Evolutionary conservation across 768 basidiomycete genomes (phyloP).

Genomic region (Suillus plorans): DNA sequence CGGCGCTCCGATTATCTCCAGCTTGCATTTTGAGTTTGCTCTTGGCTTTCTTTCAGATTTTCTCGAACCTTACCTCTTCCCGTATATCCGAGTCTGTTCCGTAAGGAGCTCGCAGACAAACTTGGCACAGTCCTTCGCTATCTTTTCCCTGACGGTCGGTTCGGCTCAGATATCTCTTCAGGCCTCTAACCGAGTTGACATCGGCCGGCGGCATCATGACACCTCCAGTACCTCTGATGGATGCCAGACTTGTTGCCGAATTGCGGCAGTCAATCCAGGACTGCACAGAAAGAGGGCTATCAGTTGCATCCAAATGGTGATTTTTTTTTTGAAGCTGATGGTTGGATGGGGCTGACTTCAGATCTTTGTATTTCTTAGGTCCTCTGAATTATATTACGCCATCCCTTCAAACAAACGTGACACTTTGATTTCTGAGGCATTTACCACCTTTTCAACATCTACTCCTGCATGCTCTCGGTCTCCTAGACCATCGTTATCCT

Average conservation of each 20-base stretch:
- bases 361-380: conserved; percentile 46
- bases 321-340: conserved; percentile 11
- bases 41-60: conserved; percentile 3
- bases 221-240: conserved; percentile 31
- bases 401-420: conserved; percentile 50
- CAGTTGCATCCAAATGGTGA: conserved; percentile 79
- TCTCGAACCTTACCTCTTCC: not conserved
- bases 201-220: not conserved
- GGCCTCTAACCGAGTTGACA: not conserved
- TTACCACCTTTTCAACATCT: conserved; percentile 53
- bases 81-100: not conserved
- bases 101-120: not conserved
- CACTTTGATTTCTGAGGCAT: conserved; percentile 22
- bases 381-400: conserved; percentile 71
- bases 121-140: not conserved
- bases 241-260: conserved; percentile 52
- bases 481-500: conserved; percentile 38
- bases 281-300: conserved; percentile 71
- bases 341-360: conserved; percentile 13
- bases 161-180: not conserved
- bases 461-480: conserved; percentile 53
- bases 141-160: not conserved
- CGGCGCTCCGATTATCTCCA: not conserved
- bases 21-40: not conserved
- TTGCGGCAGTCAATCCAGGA: conserved; percentile 65